phyloP scores from a whole-genome alignment of 257 asterid genomes.

The Solanum paucissectum region DNA sequence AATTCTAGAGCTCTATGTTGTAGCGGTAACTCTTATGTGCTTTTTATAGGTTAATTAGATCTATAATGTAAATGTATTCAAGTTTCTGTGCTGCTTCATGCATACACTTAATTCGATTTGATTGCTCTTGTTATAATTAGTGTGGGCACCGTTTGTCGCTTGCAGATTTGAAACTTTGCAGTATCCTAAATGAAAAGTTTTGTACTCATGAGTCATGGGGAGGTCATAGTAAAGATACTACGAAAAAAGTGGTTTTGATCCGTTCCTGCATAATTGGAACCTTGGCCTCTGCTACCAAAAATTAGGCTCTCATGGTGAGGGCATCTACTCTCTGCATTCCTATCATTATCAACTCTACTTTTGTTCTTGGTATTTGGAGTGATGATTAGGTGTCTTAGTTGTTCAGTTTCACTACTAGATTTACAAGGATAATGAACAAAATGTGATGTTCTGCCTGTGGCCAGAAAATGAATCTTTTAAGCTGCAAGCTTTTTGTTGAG shows the following conservation, averaged over 20 bases:
- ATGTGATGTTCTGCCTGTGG: neutral
- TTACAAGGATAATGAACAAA: neutral
- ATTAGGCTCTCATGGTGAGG: constrained; percentile 61
- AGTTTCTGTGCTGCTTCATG: neutral
- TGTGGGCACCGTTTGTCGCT: neutral
- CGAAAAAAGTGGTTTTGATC: constrained; percentile 51
- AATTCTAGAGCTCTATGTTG: constrained; percentile 27
- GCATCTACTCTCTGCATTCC: constrained; percentile 10
- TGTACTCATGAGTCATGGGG: constrained; percentile 50
- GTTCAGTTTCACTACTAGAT: neutral
- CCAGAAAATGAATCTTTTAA: neutral
- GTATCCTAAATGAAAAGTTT: constrained; percentile 41
- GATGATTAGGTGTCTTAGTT: neutral
- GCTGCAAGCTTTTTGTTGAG: neutral
- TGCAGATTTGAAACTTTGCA: constrained; percentile 58
- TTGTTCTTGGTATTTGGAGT: neutral
- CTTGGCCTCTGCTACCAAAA: constrained; percentile 45
- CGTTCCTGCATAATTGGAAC: constrained; percentile 35
- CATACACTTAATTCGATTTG: neutral
- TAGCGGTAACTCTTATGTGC: constrained; percentile 18
- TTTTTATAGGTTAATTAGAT: neutral
- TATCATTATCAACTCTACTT: constrained; percentile 1
- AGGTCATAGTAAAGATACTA: constrained; percentile 23
- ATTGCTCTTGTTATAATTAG: neutral
- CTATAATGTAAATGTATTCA: neutral